These are phyloP conservation scores for Venturia effusa DNA, from an alignment of 2,329 filamentous ascomycete species.

Conservation along the genomic window DNA sequence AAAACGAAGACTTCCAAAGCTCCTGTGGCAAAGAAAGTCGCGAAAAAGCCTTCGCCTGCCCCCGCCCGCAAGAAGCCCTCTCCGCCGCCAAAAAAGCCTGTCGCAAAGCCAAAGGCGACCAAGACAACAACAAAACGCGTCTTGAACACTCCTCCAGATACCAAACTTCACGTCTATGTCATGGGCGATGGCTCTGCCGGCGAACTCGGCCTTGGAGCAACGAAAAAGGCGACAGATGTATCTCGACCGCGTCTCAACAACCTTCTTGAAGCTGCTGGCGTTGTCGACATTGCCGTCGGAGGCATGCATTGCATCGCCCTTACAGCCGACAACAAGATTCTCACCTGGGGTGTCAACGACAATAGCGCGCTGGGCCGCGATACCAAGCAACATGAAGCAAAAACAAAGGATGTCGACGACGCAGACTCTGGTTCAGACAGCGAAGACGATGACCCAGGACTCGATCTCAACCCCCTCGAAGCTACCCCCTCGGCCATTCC, in stretches of 20 bases:
- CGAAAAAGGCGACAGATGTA: slow-evolving; percentile 57
- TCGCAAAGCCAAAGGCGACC: slow-evolving; percentile 23
- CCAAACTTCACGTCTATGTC: slow-evolving; percentile 62
- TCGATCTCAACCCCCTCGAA: slow-evolving; percentile 61
- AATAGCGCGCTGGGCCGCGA: slow-evolving; percentile 69
- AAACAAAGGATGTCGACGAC: slow-evolving; percentile 41
- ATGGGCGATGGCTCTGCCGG: slow-evolving; percentile 73
- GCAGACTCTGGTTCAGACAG: slow-evolving; percentile 33
- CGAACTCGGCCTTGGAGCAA: slow-evolving; percentile 66
- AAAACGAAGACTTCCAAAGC: background rate
- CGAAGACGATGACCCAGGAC: slow-evolving; percentile 46
- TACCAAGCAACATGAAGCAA: slow-evolving; percentile 32
- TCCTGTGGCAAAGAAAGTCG: background rate
- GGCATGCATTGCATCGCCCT: slow-evolving; percentile 74
- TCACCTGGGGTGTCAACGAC: slow-evolving; percentile 84
- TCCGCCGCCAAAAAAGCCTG: slow-evolving; percentile 13
- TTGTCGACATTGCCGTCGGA: slow-evolving; percentile 67
- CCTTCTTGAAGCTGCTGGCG: slow-evolving; percentile 47
- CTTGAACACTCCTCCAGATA: slow-evolving; percentile 54
- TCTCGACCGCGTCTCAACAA: slow-evolving; percentile 63
- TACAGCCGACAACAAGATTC: slow-evolving; percentile 69
- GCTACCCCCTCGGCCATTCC: slow-evolving; percentile 53
- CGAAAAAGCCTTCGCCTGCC: background rate
- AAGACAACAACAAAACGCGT: slow-evolving; percentile 21
- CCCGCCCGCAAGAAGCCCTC: slow-evolving; percentile 17